Base-by-base conservation (phyloP, 2,329 filamentous ascomycete species). In the Hawksworthiomyces lignivorus region DNA sequence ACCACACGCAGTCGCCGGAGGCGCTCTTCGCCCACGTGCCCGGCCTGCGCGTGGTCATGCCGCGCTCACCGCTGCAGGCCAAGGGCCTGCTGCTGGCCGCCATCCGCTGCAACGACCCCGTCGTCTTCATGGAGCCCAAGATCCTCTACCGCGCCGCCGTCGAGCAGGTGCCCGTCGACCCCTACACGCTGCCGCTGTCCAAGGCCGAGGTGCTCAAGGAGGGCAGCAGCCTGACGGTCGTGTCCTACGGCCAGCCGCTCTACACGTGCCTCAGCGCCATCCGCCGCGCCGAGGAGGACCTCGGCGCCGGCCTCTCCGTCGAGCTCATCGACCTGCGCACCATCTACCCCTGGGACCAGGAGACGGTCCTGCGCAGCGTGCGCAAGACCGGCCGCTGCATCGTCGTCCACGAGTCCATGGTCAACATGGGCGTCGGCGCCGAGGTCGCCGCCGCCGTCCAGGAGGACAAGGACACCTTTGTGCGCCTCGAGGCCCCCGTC, bases 81-180 rank as follows among this genome's bases (percentile, higher is more conserved):
- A 96, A 96, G 62, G 89, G 89, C 2, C 70, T 96, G 4, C 67
- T 95, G 38, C 69, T 94, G 4, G 74, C 84, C 4, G 75, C 83
- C 1, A 87, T 94, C 40, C 78, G 77, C 67, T 65, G 79, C 73
- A 86, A 87, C 48, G 89, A 96, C 59, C 89, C 89, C 0, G 87
- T 90, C 48, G 70, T 96, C 40, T 94, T 96, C 62, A 81, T 96
- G 81, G 89, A 96, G 60, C 89, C 89, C 33, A 96, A 96, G 66
- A 85, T 92, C 35, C 69, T 96, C 11, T 96, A 96, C 61, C 82
- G 89, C 17, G 88, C 89, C 0, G 86, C 89, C 0, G 86, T 94
- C 21, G 89, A 96, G 62, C 86, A 95, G 60, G 89, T 96, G 1
- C 89, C 89, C 1, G 76, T 80, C 1, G 82, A 79, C 18, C 68